These are phyloP conservation scores for Rhododendron mucronatum DNA, from an alignment of 148 eudicot genomes.

Conservation along the genomic window DNA sequence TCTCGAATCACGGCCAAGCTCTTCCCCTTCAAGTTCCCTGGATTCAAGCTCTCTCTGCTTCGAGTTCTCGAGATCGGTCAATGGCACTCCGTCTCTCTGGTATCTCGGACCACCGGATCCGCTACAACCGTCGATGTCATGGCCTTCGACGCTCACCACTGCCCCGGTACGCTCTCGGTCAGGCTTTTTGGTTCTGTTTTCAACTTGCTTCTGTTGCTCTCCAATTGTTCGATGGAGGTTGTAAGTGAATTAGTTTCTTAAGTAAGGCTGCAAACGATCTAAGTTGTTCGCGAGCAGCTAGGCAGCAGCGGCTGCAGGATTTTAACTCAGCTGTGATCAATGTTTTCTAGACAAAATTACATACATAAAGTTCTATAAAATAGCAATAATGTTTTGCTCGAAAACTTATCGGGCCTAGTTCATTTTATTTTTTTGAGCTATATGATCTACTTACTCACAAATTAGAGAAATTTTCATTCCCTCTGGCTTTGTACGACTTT, in stretches of 20 bases:
- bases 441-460: background rate
- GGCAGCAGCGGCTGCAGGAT: no score
- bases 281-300: no score
- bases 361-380: no score
- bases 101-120: slow-evolving; percentile 42
- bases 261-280: background rate
- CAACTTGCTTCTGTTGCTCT: background rate
- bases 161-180: slow-evolving; percentile 49
- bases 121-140: slow-evolving; percentile 26
- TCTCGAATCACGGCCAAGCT: slow-evolving; percentile 65
- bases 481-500: background rate
- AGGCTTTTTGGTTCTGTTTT: background rate
- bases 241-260: background rate
- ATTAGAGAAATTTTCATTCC: background rate
- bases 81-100: slow-evolving; percentile 49
- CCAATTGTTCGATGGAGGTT: slow-evolving; percentile 7
- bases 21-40: slow-evolving; percentile 61
- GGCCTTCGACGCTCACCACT: slow-evolving; percentile 70
- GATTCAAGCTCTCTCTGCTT: slow-evolving; percentile 49
- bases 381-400: no score
- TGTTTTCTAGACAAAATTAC: no score
- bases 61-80: slow-evolving; percentile 44
- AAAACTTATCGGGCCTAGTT: background rate
- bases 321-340: no score
- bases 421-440: background rate